These are phyloP conservation scores for Obba rivulosa DNA, from an alignment of 768 basidiomycete species.

Conservation along the genomic window DNA sequence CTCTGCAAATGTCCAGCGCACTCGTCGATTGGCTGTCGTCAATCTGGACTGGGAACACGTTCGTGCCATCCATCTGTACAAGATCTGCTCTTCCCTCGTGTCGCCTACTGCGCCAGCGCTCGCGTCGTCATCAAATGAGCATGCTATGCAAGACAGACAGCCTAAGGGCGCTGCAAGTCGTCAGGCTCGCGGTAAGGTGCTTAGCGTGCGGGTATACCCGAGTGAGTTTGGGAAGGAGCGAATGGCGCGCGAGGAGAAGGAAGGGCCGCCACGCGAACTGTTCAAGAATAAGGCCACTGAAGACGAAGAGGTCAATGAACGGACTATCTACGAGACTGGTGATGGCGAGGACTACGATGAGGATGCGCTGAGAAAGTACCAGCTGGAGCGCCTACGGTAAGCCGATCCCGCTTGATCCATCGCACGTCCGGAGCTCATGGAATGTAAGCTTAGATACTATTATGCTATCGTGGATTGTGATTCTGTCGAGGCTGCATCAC, in stretches of 20 bases:
- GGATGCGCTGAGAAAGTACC: slow-evolving; percentile 83
- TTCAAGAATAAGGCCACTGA: slow-evolving; percentile 55
- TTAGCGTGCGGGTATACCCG: slow-evolving; percentile 83
- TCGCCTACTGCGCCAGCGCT: slow-evolving; percentile 42
- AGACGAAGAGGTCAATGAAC: slow-evolving; percentile 58
- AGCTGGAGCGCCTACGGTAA: slow-evolving; percentile 87
- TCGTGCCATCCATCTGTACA: slow-evolving; percentile 83
- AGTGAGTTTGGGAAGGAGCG: slow-evolving; percentile 89
- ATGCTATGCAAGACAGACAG: slow-evolving; percentile 11
- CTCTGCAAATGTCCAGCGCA: slow-evolving; percentile 38
- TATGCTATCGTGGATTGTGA: slow-evolving; percentile 94
- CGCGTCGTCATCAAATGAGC: slow-evolving; percentile 12
- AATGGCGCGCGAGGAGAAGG: slow-evolving; percentile 79
- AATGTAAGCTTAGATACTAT: slow-evolving; percentile 61
- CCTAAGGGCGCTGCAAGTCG: slow-evolving; percentile 18
- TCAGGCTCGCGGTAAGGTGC: slow-evolving; percentile 58
- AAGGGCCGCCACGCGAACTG: slow-evolving; percentile 84
- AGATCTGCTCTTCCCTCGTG: slow-evolving; percentile 85
- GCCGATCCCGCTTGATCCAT: slow-evolving; percentile 19
- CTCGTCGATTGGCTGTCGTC: slow-evolving; percentile 79
- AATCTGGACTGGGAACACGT: slow-evolving; percentile 99
- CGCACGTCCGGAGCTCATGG: not conserved
- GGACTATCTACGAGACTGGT: slow-evolving; percentile 59
- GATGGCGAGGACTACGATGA: slow-evolving; percentile 81
- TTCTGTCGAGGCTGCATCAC: slow-evolving; percentile 64